Evolutionary conservation across 2,329 filamentous ascomycete genomes (phyloP).

Genomic region (Colletotrichum filicis): DNA sequence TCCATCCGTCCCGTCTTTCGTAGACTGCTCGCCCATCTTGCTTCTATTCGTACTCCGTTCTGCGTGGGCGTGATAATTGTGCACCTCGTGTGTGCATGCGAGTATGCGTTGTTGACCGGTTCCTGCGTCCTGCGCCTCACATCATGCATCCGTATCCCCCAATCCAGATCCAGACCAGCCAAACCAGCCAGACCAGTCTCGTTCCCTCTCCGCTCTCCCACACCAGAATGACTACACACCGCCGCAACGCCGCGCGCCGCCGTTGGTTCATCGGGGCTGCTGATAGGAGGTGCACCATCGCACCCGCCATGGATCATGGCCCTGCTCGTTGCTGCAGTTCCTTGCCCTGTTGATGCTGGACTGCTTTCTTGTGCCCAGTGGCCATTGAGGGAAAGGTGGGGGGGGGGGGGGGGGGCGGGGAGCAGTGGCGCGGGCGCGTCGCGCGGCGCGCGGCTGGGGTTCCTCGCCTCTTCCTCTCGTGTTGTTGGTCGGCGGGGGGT

Average conservation of each 20-base stretch:
- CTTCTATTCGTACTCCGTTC: no score
- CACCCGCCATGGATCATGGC: neutral
- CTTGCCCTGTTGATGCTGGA: conserved; percentile 16
- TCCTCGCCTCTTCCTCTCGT: no score
- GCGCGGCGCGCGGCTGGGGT: no score
- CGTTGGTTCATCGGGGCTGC: conserved; percentile 17
- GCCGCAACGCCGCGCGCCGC: neutral
- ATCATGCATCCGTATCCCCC: neutral
- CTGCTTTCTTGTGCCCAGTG: conserved; percentile 12
- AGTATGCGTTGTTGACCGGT: neutral
- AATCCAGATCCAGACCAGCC: neutral
- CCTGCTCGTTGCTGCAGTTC: conserved; percentile 10
- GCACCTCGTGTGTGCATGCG: neutral
- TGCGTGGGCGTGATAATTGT: neutral
- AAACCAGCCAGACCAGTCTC: neutral
- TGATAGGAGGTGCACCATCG: conserved; percentile 23
- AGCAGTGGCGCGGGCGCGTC: no score
- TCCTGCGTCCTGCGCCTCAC: neutral
- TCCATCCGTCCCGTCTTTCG: neutral
- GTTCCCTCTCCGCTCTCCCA: neutral
- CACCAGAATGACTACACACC: conserved; percentile 12
- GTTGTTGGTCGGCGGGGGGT: no score
- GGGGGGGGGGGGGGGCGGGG: neutral
- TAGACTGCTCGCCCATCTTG: neutral
- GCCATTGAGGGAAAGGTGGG: conserved; percentile 14